These are phyloP conservation scores for Debaryomyces nepalensis DNA, from an alignment of 1,139 yeast species.

Conservation along the genomic window DNA sequence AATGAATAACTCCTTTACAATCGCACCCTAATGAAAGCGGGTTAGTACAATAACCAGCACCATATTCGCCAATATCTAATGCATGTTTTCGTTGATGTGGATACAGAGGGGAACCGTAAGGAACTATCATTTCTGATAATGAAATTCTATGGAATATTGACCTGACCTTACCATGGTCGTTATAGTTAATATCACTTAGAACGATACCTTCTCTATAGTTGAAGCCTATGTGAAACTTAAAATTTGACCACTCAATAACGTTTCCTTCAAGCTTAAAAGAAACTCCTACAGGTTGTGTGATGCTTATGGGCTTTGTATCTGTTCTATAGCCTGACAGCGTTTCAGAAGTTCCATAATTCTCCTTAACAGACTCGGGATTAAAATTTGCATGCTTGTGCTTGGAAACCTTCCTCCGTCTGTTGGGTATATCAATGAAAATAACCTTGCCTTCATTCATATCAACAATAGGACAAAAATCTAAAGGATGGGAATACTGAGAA, in stretches of 20 bases:
- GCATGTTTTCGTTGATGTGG: slow-evolving; percentile 88
- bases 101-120: slow-evolving; percentile 78
- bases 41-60: slow-evolving; percentile 85
- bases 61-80: slow-evolving; percentile 84
- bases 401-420: slow-evolving; percentile 72
- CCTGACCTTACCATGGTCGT: slow-evolving; percentile 73
- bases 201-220: slow-evolving; percentile 87
- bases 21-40: slow-evolving; percentile 80
- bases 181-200: slow-evolving; percentile 70
- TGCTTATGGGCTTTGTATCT: slow-evolving; percentile 64
- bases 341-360: slow-evolving; percentile 57
- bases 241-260: slow-evolving; percentile 77
- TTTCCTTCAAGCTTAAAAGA: slow-evolving; percentile 73
- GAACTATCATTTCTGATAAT: slow-evolving; percentile 82
- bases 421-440: slow-evolving; percentile 74
- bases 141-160: slow-evolving; percentile 80
- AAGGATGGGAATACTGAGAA: slow-evolving; percentile 81
- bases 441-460: slow-evolving; percentile 74
- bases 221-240: slow-evolving; percentile 77
- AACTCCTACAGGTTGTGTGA: slow-evolving; percentile 82
- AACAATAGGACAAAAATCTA: slow-evolving; percentile 82
- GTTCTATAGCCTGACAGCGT: slow-evolving; percentile 61
- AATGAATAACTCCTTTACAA: slow-evolving; percentile 83
- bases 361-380: slow-evolving; percentile 66
- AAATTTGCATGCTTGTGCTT: slow-evolving; percentile 69